Evolutionary conservation across 768 basidiomycete genomes (phyloP), one percentile per base, ranked within the genome.

Genomic region (Leccinellum albellum): DNA sequence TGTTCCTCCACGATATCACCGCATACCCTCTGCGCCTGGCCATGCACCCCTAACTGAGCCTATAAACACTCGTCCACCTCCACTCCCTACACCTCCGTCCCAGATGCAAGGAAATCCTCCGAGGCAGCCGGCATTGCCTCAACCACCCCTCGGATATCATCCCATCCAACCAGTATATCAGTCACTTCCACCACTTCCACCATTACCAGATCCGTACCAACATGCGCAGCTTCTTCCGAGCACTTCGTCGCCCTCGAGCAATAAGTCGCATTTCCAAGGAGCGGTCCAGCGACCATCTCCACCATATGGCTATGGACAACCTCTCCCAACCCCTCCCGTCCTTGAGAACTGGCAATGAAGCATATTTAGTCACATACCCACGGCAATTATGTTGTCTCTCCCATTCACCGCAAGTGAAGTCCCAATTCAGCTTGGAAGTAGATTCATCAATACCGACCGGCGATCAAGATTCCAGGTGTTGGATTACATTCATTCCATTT

Each of bases 51-150:
- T 54, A 55, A 58, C 60, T 3, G 72, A 72, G 24, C 24, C 61
- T 12, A 44, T 57, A 35, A 62, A 55, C 28, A 32, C 64, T 26
- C 58, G 56, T 13, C 58, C 54, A 17, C 61, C 66, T 33, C 67
- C 68, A 21, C 64, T 72, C 13, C 69, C 71, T 21, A 55, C 63
- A 15, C 74, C 71, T 49, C 58, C 70, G 20, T 57, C 45, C 15
- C 73, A 65, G 44, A 42, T 57, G 52, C 61, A 66, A 58, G 63
- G 60, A 28, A 66, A 60, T 45, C 59, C 68, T 12, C 69, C 76
- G n/a, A 71, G 81, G 49, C 78, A 76, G 35, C 74, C 79, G 8
- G 77, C 79, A 61, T 73, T 87, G 21, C 84, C 82, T 51, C 78
- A 78, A 31, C 81, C 78, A 24, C 83, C 79, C 13, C 61, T 74